Percentiles rank a stretch among this genome's conserved stretches.
Evolutionary conservation across 768 basidiomycete genomes (phyloP).

Genomic region (Mycena venus): DNA sequence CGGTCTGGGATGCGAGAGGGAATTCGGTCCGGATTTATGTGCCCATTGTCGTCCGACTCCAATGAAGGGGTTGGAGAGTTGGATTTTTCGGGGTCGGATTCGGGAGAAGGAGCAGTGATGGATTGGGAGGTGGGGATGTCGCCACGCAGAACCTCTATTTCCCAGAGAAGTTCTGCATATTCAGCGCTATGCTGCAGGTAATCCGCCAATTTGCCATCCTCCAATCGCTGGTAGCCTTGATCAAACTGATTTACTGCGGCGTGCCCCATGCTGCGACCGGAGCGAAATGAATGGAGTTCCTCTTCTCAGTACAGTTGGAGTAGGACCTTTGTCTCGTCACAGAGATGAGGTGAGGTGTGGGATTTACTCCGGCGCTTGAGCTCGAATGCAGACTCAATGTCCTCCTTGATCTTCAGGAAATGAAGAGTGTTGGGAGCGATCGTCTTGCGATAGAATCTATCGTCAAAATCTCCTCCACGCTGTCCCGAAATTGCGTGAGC

Average conservation of each 20-base stretch:
- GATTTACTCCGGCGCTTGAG: not conserved
- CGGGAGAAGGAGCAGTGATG: too few species aligned
- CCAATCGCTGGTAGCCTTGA: not conserved
- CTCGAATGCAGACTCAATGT: not conserved
- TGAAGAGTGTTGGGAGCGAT: not conserved
- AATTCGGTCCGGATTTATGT: too few species aligned
- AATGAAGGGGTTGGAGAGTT: not conserved
- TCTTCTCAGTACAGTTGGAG: not conserved
- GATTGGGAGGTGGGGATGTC: too few species aligned
- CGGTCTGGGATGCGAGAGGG: too few species aligned
- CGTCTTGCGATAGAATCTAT: too few species aligned
- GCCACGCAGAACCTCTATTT: not conserved
- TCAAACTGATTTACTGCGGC: too few species aligned
- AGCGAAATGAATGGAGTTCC: not conserved
- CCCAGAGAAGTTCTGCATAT: not conserved
- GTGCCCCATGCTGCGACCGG: too few species aligned
- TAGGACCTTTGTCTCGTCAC: not conserved
- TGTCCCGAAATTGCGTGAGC: too few species aligned
- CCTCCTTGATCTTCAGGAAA: not conserved
- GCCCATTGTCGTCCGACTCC: not conserved
- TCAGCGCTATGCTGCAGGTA: not conserved
- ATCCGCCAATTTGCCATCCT: not conserved
- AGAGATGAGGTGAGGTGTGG: not conserved
- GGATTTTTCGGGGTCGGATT: too few species aligned
- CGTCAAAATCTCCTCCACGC: too few species aligned